These are phyloP conservation scores for Astragalus glycyphyllos DNA, from an alignment of 306 rosid genomes.

Conservation along the genomic window DNA sequence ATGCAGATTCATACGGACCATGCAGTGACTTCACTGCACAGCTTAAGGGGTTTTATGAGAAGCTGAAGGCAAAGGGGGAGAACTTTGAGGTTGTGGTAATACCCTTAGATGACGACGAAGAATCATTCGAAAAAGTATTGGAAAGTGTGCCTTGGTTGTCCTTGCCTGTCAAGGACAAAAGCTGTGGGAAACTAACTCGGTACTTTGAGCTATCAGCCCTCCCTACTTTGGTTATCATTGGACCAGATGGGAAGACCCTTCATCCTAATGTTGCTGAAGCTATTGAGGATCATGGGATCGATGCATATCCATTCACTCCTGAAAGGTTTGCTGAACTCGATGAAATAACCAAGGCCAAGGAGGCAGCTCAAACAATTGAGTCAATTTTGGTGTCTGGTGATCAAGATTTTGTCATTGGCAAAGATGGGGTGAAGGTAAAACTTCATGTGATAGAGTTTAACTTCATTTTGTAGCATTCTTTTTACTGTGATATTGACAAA, in stretches of 20 bases:
- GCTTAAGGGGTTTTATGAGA: conserved; percentile 60
- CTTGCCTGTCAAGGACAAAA: conserved; percentile 67
- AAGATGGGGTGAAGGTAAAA: conserved; percentile 63
- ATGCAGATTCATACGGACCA: conserved; percentile 23
- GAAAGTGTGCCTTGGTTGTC: conserved; percentile 66
- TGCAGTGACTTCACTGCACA: conserved; percentile 51
- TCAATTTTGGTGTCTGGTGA: conserved; percentile 64
- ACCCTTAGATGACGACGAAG: conserved; percentile 61
- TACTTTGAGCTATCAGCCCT: conserved; percentile 64
- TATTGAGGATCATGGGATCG: conserved; percentile 62
- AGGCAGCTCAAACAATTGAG: conserved; percentile 69
- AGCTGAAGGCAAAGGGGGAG: conserved; percentile 66
- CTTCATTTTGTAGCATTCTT: background rate
- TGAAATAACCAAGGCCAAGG: conserved; percentile 66
- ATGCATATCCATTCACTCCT: conserved; percentile 79
- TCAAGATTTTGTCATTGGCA: conserved; percentile 57
- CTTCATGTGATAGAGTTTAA: background rate
- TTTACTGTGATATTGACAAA: conserved; percentile 3
- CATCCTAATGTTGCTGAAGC: conserved; percentile 59
- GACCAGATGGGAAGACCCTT: conserved; percentile 73
- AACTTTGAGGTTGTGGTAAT: conserved; percentile 69
- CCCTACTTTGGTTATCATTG: conserved; percentile 71
- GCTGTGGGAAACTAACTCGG: conserved; percentile 44
- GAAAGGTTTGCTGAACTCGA: conserved; percentile 65
- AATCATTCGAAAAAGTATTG: conserved; percentile 48